Conservation (phyloP, 2,329 filamentous ascomycete genomes). For the Colletotrichum sp. region DNA sequence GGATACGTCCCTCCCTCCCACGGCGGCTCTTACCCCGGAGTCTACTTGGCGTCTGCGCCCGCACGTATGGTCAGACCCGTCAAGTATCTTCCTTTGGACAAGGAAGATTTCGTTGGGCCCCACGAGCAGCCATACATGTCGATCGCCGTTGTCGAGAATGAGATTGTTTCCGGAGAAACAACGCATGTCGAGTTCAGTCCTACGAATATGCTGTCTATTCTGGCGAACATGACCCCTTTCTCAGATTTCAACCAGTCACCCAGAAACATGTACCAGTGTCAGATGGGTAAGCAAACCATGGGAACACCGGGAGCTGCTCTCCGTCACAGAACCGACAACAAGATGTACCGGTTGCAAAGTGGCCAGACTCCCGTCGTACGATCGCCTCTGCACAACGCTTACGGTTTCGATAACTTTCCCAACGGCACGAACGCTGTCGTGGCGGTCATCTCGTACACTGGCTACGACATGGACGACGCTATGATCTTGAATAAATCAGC, state of each 20-base stretch:
- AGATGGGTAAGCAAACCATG: conserved; percentile 99
- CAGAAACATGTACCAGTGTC: conserved; percentile 98
- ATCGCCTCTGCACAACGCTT: conserved; percentile 91
- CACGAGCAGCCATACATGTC: conserved; percentile 99
- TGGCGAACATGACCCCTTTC: conserved; percentile 98
- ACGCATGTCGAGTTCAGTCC: conserved; percentile 95
- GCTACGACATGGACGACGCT: conserved; percentile 99
- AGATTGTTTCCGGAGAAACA: conserved; percentile 85
- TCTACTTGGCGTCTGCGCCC: conserved; percentile 89
- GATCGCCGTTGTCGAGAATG: conserved; percentile 87
- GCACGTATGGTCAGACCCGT: conserved; percentile 90
- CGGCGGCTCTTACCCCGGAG: conserved; percentile 92
- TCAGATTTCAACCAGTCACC: conserved; percentile 99
- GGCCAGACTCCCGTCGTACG: conserved; percentile 95
- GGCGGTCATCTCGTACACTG: conserved; percentile 97
- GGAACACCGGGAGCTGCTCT: conserved; percentile 89
- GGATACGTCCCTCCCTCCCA: conserved; percentile 88
- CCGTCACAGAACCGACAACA: conserved; percentile 93
- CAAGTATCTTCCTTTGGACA: conserved; percentile 87
- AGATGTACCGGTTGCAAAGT: conserved; percentile 91
- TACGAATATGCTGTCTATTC: conserved; percentile 95
- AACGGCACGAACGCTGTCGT: conserved; percentile 96
- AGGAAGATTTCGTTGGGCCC: conserved; percentile 86
- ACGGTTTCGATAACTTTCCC: conserved; percentile 97
- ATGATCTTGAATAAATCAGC: conserved; percentile 99